Evolutionary conservation across 1,139 yeast species (phyloP), one percentile per base, ranked within the genome.

Genomic region (Pichia sp.): DNA sequence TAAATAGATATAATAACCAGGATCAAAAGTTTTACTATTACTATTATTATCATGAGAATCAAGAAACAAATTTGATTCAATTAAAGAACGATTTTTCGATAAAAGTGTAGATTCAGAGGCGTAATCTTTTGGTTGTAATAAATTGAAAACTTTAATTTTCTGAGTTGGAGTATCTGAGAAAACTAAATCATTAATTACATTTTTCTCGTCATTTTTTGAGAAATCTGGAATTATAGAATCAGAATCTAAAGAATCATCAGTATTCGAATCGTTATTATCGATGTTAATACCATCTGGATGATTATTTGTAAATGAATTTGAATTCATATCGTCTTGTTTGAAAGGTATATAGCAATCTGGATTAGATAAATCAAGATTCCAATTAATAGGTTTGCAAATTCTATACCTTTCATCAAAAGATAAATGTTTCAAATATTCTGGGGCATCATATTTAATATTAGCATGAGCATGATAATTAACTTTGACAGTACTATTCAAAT

Each of bases 1-100:
- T 34, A 84, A 62, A 58, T 83, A 88, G 1, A 86, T 79, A 55
- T 88, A 88, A 53, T 82, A 76, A 24, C 96, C 96, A 9, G 95
- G 77, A 40, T 74, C 74, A 51, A 68, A 37, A 7, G 34, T 17
- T 14, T 39, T 35, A 11, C 31, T 34, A n/a, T 21, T 23, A 48
- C 21, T 52, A 36, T 9, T 34, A 24, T 30, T 25, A 22, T 28
- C 24, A 17, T 21, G 31, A 17, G 18, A 2, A 28, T 21, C 32
- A 18, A 39, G 35, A 35, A 50, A 50, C 19, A 49, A 22, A 35
- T 48, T 46, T 4, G 38, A 23, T 37, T 49, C 52, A 34, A 38
- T 34, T 12, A 38, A 9, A 11, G 40, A 22, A 26, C 10, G 8
- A 4, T 41, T 44, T 34, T 42, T 43, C 12, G 35, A 41, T 10